Evolutionary conservation across 805 yeast genomes (phyloP).

Genomic region (Saccharomycopsis selenospora): DNA sequence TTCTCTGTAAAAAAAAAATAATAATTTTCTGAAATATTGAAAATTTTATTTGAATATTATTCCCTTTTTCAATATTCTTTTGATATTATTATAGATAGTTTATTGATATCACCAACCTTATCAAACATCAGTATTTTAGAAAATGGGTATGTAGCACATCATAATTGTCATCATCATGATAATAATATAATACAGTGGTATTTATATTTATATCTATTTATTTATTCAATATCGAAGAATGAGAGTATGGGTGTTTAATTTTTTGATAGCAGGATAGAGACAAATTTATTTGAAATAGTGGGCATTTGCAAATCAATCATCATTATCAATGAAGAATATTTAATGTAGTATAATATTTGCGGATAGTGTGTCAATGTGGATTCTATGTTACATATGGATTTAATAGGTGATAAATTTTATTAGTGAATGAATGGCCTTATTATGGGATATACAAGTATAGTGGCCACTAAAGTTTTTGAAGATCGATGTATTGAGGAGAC

Average conservation of each 20-base stretch:
- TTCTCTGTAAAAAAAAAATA: background rate
- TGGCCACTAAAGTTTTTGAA: too few relatives aligned
- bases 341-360: too few relatives aligned
- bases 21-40: slow-evolving; percentile 1
- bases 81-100: background rate
- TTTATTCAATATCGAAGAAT: background rate
- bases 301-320: background rate
- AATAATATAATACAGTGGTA: background rate
- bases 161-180: background rate
- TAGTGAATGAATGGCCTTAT: too few relatives aligned
- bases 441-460: too few relatives aligned
- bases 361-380: too few relatives aligned
- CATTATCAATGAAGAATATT: background rate
- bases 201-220: too few relatives aligned
- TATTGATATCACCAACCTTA: background rate
- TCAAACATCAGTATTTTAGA: slow-evolving; percentile 1
- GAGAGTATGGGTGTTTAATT: background rate
- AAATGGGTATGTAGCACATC: slow-evolving; percentile 3
- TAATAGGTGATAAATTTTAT: too few relatives aligned
- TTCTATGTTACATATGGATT: too few relatives aligned
- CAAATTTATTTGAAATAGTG: background rate
- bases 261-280: background rate
- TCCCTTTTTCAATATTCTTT: background rate
- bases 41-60: background rate
- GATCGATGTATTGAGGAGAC: too few relatives aligned